Base-by-base conservation (phyloP, 495 filamentous ascomycete genomes). In the Penicillium coprophilum region DNA sequence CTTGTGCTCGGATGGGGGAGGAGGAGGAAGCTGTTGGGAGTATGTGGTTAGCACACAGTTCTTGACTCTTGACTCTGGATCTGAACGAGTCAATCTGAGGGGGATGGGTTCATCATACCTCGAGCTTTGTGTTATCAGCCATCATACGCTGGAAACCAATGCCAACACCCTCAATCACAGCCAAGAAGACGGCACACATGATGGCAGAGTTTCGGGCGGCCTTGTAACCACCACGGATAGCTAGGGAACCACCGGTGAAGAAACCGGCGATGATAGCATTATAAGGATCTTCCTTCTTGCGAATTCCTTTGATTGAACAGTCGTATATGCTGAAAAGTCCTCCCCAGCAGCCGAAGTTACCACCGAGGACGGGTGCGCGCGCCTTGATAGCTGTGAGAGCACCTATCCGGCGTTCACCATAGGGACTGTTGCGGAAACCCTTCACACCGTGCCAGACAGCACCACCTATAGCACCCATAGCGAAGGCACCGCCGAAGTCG, bases 371-470 rank as follows among this genome's bases (percentile, higher is more conserved):
- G 1, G 94, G 94, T 34, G 94, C 95, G 59, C 94, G 87, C 53
- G 92, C 90, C 80, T 98, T 98, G 76, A 98, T 92, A 31, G 94
- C 94, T 61, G 95, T 97, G 74, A 98, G 77, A 47, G 95, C 91
- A 62, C 95, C 94, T 79, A 97, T 92, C 72, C 93, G 81, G 66
- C 94, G 84, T 82, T 97, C 95, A 65, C 94, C 94, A 72, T 96
- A 91, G 52, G 85, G 85, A 55, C 82, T 85, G 80, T 96, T 96
- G 44, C 93, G 77, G 79, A 90, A 96, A 53, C 93, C 94, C 79
- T 98, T 98, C 41, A 98, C 86, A 66, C 95, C 95, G 76, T 98
- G 94, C 94, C 94, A 98, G 69, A 97, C 85, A 51, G 89, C 86
- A 69, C 94, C 94, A 68, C 94, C 94, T 60, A 98, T 91, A 43